These are phyloP conservation scores for Salix brachista DNA, from an alignment of 345 rosid genomes.

Conservation along the genomic window DNA sequence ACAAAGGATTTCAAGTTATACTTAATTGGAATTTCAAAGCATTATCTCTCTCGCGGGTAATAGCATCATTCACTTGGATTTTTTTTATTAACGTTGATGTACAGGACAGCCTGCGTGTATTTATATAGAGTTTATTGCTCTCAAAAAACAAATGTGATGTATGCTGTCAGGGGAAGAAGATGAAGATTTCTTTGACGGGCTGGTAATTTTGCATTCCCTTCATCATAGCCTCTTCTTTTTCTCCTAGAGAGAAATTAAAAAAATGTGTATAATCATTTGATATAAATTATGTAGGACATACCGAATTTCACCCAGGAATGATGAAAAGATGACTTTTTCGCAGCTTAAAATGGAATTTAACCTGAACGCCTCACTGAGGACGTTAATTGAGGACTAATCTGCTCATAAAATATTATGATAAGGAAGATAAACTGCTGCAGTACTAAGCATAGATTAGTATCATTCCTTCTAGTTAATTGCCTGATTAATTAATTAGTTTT, in stretches of 20 bases:
- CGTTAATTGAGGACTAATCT: background rate
- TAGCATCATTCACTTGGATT: too few relatives aligned
- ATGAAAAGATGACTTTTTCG: background rate
- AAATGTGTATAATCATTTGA: background rate
- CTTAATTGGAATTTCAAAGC: too few relatives aligned
- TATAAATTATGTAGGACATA: background rate
- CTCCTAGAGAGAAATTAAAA: background rate
- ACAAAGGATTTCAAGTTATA: background rate
- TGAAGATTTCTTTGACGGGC: background rate
- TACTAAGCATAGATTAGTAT: slow-evolving; percentile 5
- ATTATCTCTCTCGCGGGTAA: too few relatives aligned
- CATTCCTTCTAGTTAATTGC: background rate
- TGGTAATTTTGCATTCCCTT: background rate
- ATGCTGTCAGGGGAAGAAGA: background rate
- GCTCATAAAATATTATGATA: background rate
- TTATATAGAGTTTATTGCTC: too few relatives aligned
- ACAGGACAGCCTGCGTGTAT: too few relatives aligned
- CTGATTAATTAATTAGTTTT: background rate
- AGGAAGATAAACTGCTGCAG: slow-evolving; percentile 15
- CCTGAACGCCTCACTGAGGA: background rate
- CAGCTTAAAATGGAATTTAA: slow-evolving; percentile 21
- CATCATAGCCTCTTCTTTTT: background rate
- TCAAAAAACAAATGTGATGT: background rate
- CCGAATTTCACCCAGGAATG: background rate
- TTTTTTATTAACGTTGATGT: too few relatives aligned